Base-by-base conservation (phyloP, 805 yeast genomes). In the Candida odintsovae region DNA sequence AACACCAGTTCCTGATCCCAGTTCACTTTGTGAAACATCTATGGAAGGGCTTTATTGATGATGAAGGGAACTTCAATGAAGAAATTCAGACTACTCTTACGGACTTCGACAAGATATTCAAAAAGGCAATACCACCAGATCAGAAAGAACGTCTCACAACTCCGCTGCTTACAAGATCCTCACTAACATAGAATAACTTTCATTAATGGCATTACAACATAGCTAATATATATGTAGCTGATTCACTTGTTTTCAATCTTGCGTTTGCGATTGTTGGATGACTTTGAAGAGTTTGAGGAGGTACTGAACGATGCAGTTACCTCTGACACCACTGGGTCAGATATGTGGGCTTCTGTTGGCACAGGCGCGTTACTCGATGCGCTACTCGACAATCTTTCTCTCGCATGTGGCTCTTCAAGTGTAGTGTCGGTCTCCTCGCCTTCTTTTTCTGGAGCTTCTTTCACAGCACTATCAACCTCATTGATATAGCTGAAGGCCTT, bases 41-140 rank as follows among this genome's bases (percentile, higher is more conserved):
- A 2, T 67, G 72, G 71, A 38, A 47, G 2, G 52, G 48, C 4
- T 59, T 63, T 41, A 45, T 60, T 4, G 56, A 60, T 36, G 31
- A 40, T 6, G 40, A 56, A 1, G 69, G 70, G 1, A 15, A 52
- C 18, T 67, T 66, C 38, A 38, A 42, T 7, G 41, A 47, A 1
- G 55, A 54, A 11, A 49, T 66, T 3, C 44, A 46, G 13, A 47
- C 56, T 13, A 43, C 51, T 11, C 44, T 66, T 21, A 13, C 20
- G 41, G 45, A 59, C 46, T 50, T 66, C 55, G 64, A 55, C 10
- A 35, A 43, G 20, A 35, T 40, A 5, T 45, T 36, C 16, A 36
- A 26, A 2, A 31, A 45, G 6, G 18, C 42, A 6, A 31, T 12
- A 28, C 20, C 23, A 23, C 25, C 23, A 35, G 22, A 16, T 3